A percentile compares a stretch with the other conserved stretches of the same genome.
phyloP scores from a whole-genome alignment of 768 basidiomycete genomes.

The Russula olivacea region DNA sequence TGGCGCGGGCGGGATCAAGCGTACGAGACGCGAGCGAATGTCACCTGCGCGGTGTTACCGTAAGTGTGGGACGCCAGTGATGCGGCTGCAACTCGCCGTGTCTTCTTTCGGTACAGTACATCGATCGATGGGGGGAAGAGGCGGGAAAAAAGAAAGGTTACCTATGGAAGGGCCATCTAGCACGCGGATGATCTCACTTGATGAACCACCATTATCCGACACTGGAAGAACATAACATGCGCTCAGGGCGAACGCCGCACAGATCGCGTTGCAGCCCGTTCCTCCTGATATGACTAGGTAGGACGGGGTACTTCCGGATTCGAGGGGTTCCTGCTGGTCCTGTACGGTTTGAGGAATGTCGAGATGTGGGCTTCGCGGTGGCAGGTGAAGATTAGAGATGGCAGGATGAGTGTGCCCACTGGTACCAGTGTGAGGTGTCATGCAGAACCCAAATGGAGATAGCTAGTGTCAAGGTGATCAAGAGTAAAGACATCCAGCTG shows the following conservation, averaged over 20 bases:
- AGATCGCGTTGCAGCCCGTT: constrained; percentile 91
- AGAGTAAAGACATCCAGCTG: not conserved
- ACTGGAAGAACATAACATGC: constrained; percentile 87
- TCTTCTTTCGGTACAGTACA: not conserved
- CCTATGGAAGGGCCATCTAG: constrained; percentile 84
- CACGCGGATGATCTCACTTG: constrained; percentile 89
- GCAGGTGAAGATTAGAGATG: not conserved
- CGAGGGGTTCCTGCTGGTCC: constrained; percentile 12
- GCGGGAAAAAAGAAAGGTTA: constrained; percentile 29
- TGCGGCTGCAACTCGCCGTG: not conserved
- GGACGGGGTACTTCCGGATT: constrained; percentile 32
- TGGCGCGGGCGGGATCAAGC: constrained; percentile 69
- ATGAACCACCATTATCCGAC: constrained; percentile 93
- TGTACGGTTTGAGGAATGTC: constrained; percentile 39
- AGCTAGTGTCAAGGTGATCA: not conserved
- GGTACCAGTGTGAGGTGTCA: not conserved
- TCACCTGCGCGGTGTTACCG: constrained; percentile 49
- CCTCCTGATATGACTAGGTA: constrained; percentile 85
- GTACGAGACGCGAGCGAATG: constrained; percentile 81
- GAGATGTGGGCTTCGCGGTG: not conserved
- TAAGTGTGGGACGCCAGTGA: not conserved
- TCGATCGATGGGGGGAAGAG: not conserved
- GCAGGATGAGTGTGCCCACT: not conserved
- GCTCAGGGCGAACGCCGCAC: constrained; percentile 68
- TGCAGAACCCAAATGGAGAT: not conserved